Conservation (phyloP, 345 rosid species). For the Gossypium arboreum region DNA sequence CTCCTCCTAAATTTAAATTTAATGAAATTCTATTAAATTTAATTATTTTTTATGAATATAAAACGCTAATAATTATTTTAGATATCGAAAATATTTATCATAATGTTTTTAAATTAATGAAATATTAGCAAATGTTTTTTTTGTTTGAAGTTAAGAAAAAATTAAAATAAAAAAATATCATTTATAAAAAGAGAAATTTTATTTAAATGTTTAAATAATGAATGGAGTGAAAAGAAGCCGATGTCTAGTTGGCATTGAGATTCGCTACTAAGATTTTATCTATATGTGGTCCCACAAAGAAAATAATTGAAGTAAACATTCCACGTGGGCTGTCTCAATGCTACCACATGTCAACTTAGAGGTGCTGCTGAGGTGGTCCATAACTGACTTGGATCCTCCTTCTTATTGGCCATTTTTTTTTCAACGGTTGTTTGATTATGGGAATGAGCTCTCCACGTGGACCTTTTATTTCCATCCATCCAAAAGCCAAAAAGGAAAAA, state of each 20-base stretch:
- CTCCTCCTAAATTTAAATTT: background rate
- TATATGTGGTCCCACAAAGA: conserved; percentile 23
- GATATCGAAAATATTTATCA: too few species aligned
- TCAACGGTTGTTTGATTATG: background rate
- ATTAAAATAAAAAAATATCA: too few species aligned
- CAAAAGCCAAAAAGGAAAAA: background rate
- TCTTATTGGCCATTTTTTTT: background rate
- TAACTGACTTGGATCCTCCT: background rate
- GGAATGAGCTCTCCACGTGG: conserved; percentile 1
- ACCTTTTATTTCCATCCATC: background rate
- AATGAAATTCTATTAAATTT: background rate
- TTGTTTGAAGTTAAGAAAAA: too few species aligned
- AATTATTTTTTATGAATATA: too few species aligned
- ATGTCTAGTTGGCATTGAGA: conserved; percentile 27
- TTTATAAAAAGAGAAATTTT: background rate
- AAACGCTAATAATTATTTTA: too few species aligned
- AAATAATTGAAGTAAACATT: conserved; percentile 27
- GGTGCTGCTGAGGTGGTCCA: conserved; percentile 36
- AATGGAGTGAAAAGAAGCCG: conserved; percentile 25
- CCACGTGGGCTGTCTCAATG: conserved; percentile 18
- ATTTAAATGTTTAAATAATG: background rate
- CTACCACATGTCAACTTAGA: conserved; percentile 23
- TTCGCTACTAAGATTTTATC: conserved; percentile 27
- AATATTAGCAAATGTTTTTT: too few species aligned
- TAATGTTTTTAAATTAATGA: too few species aligned